Evolutionary conservation across 257 asterid species (phyloP).

Genomic region (Jasminum sambac): DNA sequence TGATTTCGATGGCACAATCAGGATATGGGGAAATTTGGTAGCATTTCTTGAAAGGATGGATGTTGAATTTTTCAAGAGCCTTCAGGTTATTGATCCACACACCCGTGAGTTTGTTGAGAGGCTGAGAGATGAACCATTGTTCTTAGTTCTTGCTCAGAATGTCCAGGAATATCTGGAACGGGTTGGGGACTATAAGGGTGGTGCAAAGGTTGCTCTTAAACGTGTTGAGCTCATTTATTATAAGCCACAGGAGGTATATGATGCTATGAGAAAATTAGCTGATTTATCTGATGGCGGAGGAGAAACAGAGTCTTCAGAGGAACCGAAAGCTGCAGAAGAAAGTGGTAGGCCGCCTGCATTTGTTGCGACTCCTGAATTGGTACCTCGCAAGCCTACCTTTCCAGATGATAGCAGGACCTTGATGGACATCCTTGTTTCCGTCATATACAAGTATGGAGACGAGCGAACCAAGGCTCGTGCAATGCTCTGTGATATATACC

Average conservation of each 20-base stretch:
- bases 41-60: slow-evolving; percentile 89
- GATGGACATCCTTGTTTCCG: slow-evolving; percentile 81
- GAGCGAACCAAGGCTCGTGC: slow-evolving; percentile 98
- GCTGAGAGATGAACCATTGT: slow-evolving; percentile 82
- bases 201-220: slow-evolving; percentile 93
- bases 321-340: slow-evolving; percentile 55
- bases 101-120: slow-evolving; percentile 92
- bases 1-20: slow-evolving; percentile 67
- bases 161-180: slow-evolving; percentile 78
- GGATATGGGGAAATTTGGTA: slow-evolving; percentile 93
- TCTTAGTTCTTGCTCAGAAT: slow-evolving; percentile 82
- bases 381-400: slow-evolving; percentile 81
- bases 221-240: slow-evolving; percentile 87
- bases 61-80: slow-evolving; percentile 85
- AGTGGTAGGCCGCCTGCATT: slow-evolving; percentile 61
- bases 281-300: slow-evolving; percentile 49
- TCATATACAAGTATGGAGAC: slow-evolving; percentile 81
- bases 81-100: slow-evolving; percentile 97
- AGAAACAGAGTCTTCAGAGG: slow-evolving; percentile 60
- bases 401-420: slow-evolving; percentile 80
- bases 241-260: slow-evolving; percentile 95
- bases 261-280: slow-evolving; percentile 87
- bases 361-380: slow-evolving; percentile 73
- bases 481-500: slow-evolving; percentile 96
- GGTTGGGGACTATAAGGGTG: slow-evolving; percentile 71